Base-by-base conservation (phyloP, 73 alveolate genomes). In the Paramecium bursaria region DNA sequence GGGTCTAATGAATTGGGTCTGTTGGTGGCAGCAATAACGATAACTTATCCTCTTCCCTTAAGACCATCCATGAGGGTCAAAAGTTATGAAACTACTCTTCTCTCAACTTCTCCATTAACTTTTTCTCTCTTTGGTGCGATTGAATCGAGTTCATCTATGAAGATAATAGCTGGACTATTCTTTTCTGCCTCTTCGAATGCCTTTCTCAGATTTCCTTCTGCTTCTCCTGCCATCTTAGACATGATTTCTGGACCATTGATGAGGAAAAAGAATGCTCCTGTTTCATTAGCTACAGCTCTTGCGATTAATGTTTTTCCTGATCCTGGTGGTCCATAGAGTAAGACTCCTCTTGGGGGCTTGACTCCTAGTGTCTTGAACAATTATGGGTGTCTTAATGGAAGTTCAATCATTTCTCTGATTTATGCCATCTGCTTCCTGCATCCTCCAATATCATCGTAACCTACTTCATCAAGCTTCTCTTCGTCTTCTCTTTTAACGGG, bases 191-290 rank as follows among this genome's bases (percentile, higher is more conserved):
- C 99, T 87, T 95, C 99, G 75, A 97, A 97, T 7, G 99, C 99
- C 77, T 90, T 92, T 88, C 99, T 91, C 30, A 97, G 75, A 88
- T 95, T 95, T 22, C 97, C 96, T 86, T 97, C 99, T 47, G 99
- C 99, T 86, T 97, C 99, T 48, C 99, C 99, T n/a, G 99, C 99
- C 99, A 95, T 95, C 87, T 97, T 97, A 74, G 97, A 86, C 99
- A 95, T 97, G 88, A 90, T 79, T 92, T 93, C 97, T 3, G 97
- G 97, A 23, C 97, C 97, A 74, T 92, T 91, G 79, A 92, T 92
- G 57, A 92, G 87, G 61, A 91, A 92, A 91, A 91, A 92, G 90
- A 91, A 91, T 26, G 96, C 97, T 74, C 99, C 99, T 33, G 99
- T 97, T 89, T 97, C 99, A 74, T 94, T 97, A 27, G 99, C 99